Conservation (phyloP, 2,329 filamentous ascomycete species). For the Grosmannia huntii region DNA sequence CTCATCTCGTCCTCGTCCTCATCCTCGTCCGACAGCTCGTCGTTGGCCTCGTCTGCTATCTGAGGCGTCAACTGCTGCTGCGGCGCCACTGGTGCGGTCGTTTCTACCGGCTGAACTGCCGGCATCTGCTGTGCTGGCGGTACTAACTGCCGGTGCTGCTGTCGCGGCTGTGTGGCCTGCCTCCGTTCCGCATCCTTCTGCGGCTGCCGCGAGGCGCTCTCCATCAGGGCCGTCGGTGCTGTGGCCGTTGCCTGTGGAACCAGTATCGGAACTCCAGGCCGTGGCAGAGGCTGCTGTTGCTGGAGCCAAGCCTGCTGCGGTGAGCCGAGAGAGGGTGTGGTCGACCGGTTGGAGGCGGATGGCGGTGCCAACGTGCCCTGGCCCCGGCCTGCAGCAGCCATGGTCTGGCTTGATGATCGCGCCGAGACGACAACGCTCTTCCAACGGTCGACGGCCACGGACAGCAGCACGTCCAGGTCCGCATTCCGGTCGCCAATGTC, state of each 20-base stretch:
- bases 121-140: not conserved
- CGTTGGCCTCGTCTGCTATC: not conserved
- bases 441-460: conserved; percentile 47
- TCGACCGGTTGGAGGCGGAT: not conserved
- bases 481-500: conserved; percentile 36
- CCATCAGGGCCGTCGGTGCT: not conserved
- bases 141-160: conserved; percentile 6
- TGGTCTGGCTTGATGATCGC: conserved; percentile 28
- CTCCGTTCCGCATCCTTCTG: conserved; percentile 6
- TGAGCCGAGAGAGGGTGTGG: not conserved
- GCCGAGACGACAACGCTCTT: conserved; percentile 45
- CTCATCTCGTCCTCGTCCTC: conserved; percentile 30
- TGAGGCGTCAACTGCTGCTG: conserved; percentile 10
- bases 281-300: not conserved
- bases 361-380: not conserved
- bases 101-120: not conserved
- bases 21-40: not conserved
- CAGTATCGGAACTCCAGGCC: not conserved
- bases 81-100: not conserved
- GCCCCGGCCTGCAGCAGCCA: conserved; percentile 20
- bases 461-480: conserved; percentile 38
- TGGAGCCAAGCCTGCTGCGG: not conserved
- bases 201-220: not conserved
- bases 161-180: conserved; percentile 1
- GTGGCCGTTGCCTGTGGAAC: not conserved